Base-by-base conservation (phyloP, 192 early-diverging fungal genomes). In the Linnemannia schmuckeri region DNA sequence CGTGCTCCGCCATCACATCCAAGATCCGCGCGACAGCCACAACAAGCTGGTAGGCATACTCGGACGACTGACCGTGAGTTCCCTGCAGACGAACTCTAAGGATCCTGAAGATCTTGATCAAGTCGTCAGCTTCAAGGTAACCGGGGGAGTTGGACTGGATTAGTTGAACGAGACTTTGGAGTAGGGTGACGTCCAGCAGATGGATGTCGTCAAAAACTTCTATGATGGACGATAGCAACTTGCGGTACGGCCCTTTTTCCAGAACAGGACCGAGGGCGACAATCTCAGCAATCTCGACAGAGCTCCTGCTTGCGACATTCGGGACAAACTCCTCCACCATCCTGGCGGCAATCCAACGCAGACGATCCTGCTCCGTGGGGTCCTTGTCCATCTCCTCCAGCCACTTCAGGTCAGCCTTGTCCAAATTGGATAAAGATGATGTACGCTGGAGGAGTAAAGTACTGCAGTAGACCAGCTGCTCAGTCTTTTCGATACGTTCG, bases 1-100 rank as follows among this genome's bases (percentile, higher is more conserved):
- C 44, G 8, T 74, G 24, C 4, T 74, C 27, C 7, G n/a, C 73
- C 73, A 74, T 74, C n/a, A 54, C 47, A 75, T 55, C 74, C 20
- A 75, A 30, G 4, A 75, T 47, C 4, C 52, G 47, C 17, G 74
- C 52, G 17, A 75, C 30, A 22, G 74, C 74, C 3, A 75, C 6
- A 7, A 52, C 15, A 9, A 75, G 22, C 3, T 75, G 47, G 33
- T 54, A 37, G 4, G 49, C 40, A 13, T 54, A 37, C 27, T 38
- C 74, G 5, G 47, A 1, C 3, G 49, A 75, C 49, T 75, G n/a
- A 17, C n/a, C 27, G n/a, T 40, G 41, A 3, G 72, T 40, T 6
- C 15, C 35, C 12, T 75, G 33, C 22, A 55, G 17, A 27, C 74
- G 49, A 15, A 9, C 5, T 4, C 47, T 15, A 24, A 75, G 47